Base-by-base conservation (phyloP, 768 basidiomycete species). In the Lentinula detonsa region DNA sequence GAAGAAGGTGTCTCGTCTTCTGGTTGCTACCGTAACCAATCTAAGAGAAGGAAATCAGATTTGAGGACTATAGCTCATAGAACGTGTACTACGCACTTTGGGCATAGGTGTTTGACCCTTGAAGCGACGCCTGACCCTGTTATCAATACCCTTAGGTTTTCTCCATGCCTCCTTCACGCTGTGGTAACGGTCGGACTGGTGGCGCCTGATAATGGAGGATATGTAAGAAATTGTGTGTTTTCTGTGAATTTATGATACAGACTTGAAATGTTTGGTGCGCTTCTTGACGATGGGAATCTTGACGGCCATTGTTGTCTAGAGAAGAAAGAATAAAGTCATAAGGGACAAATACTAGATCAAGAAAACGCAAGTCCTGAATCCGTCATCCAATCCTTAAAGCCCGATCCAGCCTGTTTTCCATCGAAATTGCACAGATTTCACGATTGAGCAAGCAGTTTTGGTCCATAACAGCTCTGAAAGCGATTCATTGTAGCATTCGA, bases 71-170 rank as follows among this genome's bases (percentile, higher is more conserved):
- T n/a, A 23, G 51, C 23, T 52, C 37, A 37, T 56, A 21, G 16
- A 49, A 10, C 48, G 7, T 34, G 34, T 37, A 53, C 8, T 57
- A 60, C 72, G 71, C 71, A 83, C 88, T 84, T 94, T 95, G 73
- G 95, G 95, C 96, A 98, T 98, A 66, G 94, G 83, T 61, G 85
- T 83, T 75, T 96, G 94, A 59, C 96, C 96, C 83, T 94, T 97
- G 83, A 93, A 94, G 71, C 91, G 87, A 68, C 92, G 86, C 74
- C 94, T 83, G 70, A 97, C 95, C 71, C 95, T 87, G 87, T 98
- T 98, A 75, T 98, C 96, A 70, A 98, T 98, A 93, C 96, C 97
- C 87, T 98, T 99, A 68, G 97, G 97, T 83, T 99, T 99, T 76
- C 97, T 85, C 97, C 97, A 99, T 82, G 92, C 82, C 82, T 97